A percentile compares a stretch with the other conserved stretches of the same genome.
Conservation (phyloP, 148 eudicot species). For the Rhododendron kiyosumense region DNA sequence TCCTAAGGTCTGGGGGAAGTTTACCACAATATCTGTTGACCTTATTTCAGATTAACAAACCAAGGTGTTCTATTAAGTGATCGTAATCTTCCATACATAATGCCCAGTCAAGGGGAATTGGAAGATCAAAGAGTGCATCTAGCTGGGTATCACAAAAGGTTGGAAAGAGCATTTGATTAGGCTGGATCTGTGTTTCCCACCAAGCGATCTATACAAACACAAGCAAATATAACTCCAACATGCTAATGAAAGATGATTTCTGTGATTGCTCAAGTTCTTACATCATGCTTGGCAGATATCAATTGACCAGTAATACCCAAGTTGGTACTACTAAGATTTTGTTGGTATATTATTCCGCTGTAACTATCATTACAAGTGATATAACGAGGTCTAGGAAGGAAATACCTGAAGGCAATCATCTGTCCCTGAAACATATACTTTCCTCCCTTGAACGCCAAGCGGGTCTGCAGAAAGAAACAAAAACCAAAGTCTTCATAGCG, state of each 20-base stretch:
- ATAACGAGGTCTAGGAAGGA: slow-evolving; percentile 3
- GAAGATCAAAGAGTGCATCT: background rate
- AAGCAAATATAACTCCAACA: background rate
- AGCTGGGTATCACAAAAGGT: background rate
- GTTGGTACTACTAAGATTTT: background rate
- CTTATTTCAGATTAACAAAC: background rate
- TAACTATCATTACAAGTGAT: background rate
- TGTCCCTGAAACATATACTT: slow-evolving; percentile 52
- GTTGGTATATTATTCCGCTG: background rate
- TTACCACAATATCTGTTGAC: background rate
- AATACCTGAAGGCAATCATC: slow-evolving; percentile 78
- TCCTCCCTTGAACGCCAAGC: slow-evolving; percentile 96
- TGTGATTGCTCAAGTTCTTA: background rate
- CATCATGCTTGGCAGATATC: background rate
- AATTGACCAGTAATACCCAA: background rate
- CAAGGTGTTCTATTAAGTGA: background rate
- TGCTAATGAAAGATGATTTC: background rate
- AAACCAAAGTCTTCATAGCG: background rate
- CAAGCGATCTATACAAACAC: background rate
- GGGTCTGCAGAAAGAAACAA: slow-evolving; percentile 40
- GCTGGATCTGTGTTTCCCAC: background rate
- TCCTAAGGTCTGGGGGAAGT: background rate
- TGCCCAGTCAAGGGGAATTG: background rate
- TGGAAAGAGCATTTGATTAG: background rate
- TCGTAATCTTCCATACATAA: background rate